Percentiles rank a stretch among this genome's conserved stretches.
Conservation (phyloP, 352 stramenopile species). For the Phytopythium delawarense region DNA sequence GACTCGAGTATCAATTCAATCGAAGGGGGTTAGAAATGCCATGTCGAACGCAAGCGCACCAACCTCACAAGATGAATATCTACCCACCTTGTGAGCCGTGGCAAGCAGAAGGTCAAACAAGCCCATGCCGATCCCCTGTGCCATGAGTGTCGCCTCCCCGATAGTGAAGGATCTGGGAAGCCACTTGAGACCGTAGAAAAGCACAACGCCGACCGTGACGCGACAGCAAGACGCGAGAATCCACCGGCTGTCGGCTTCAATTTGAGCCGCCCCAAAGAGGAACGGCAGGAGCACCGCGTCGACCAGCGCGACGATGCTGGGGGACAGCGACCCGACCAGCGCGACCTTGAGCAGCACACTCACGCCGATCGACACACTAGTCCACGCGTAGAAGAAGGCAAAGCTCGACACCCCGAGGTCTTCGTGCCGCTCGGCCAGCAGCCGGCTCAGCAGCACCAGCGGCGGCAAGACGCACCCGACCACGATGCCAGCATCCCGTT, state of each 20-base stretch:
- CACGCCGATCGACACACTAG: slow-evolving; percentile 36
- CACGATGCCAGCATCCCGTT: slow-evolving; percentile 52
- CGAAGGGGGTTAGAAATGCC: neutral
- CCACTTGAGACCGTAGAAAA: slow-evolving; percentile 35
- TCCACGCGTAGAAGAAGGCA: slow-evolving; percentile 59
- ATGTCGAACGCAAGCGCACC: too few species aligned
- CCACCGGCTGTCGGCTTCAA: slow-evolving; percentile 30
- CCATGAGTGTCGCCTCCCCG: slow-evolving; percentile 62
- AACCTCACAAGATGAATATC: neutral
- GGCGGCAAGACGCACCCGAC: slow-evolving; percentile 56
- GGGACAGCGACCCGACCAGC: slow-evolving; percentile 29
- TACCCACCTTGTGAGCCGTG: slow-evolving; percentile 33
- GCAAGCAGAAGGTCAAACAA: slow-evolving; percentile 48
- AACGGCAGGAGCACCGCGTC: slow-evolving; percentile 36
- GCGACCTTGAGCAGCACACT: slow-evolving; percentile 43
- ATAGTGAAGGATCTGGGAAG: slow-evolving; percentile 69
- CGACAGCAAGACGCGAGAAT: slow-evolving; percentile 33
- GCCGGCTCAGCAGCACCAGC: slow-evolving; percentile 52
- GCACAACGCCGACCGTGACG: slow-evolving; percentile 24
- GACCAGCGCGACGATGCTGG: slow-evolving; percentile 31
- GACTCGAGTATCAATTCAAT: neutral
- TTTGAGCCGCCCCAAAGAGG: slow-evolving; percentile 16
- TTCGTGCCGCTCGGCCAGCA: slow-evolving; percentile 34
- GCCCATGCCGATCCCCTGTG: slow-evolving; percentile 50
- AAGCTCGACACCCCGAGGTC: slow-evolving; percentile 23